Evolutionary conservation across 2,329 filamentous ascomycete genomes (phyloP).

Genomic region (Neoscytalidium dimidiatum): DNA sequence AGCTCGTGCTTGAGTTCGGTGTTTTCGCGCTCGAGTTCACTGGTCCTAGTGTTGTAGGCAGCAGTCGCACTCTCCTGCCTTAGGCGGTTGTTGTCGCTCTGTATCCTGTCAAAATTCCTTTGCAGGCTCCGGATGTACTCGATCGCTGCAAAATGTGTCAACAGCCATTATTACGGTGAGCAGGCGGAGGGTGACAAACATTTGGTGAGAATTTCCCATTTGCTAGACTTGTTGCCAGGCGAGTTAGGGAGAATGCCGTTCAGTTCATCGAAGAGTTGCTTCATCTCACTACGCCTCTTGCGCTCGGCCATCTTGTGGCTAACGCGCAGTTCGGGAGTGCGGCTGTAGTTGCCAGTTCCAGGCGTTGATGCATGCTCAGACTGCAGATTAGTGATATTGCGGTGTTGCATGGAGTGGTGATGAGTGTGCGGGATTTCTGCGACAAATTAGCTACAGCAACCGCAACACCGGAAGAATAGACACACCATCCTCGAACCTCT

Average conservation of each 20-base stretch:
- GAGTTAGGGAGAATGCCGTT: slow-evolving; percentile 78
- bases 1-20: slow-evolving; percentile 50
- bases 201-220: slow-evolving; percentile 87
- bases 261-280: slow-evolving; percentile 79
- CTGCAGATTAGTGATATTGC: slow-evolving; percentile 66
- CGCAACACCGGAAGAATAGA: background rate
- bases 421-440: slow-evolving; percentile 55
- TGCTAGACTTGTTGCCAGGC: slow-evolving; percentile 80
- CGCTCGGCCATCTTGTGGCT: slow-evolving; percentile 85
- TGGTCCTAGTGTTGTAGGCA: slow-evolving; percentile 36
- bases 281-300: slow-evolving; percentile 85
- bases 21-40: slow-evolving; percentile 49
- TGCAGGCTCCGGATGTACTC: slow-evolving; percentile 49
- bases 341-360: slow-evolving; percentile 74
- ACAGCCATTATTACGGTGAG: background rate
- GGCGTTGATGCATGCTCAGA: slow-evolving; percentile 59
- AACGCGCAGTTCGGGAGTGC: slow-evolving; percentile 78
- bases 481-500: slow-evolving; percentile 67
- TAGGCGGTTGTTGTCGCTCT: slow-evolving; percentile 42
- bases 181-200: slow-evolving; percentile 53
- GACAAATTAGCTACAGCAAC: slow-evolving; percentile 26
- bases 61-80: slow-evolving; percentile 37
- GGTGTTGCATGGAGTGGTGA: slow-evolving; percentile 76
- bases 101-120: slow-evolving; percentile 40
- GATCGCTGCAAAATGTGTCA: slow-evolving; percentile 41